Evolutionary conservation across 2,329 filamentous ascomycete genomes (phyloP).

Genomic region (Bimuria novae-zelandiae): DNA sequence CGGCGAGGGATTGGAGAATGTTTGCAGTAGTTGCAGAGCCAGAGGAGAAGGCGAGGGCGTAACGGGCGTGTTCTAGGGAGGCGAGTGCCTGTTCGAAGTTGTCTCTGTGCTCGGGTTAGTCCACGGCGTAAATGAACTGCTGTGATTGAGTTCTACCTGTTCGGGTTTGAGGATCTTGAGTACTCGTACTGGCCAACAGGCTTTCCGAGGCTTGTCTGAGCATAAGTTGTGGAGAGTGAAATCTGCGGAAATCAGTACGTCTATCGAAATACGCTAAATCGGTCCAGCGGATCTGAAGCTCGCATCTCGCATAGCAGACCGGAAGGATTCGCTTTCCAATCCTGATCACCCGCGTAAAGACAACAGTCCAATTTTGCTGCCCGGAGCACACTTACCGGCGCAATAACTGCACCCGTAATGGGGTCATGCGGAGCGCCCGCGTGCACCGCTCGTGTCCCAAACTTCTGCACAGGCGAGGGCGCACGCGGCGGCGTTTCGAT

Average conservation of each 20-base stretch:
- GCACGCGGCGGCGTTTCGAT: constrained; percentile 76
- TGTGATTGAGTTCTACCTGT: constrained; percentile 57
- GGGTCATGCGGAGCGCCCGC: constrained; percentile 91
- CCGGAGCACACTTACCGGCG: constrained; percentile 59
- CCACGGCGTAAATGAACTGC: background rate
- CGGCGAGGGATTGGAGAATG: constrained; percentile 88
- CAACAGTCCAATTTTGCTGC: background rate
- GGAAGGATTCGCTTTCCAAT: background rate
- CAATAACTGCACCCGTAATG: constrained; percentile 91
- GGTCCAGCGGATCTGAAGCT: background rate
- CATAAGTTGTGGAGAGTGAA: constrained; percentile 94
- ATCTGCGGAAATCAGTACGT: constrained; percentile 59
- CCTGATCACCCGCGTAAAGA: background rate
- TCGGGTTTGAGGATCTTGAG: constrained; percentile 90
- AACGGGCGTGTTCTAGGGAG: constrained; percentile 87
- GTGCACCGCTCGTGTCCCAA: constrained; percentile 94
- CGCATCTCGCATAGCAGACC: background rate
- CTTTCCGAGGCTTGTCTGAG: constrained; percentile 84
- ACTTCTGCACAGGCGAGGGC: constrained; percentile 74
- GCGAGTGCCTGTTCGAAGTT: constrained; percentile 94
- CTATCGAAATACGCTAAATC: background rate
- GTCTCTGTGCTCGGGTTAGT: constrained; percentile 56
- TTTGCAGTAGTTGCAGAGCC: constrained; percentile 92
- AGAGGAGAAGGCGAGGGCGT: constrained; percentile 92
- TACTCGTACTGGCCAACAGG: constrained; percentile 93